phyloP scores from a whole-genome alignment of 192 early-diverging fungal species.

The Irineochytrium annulatum region DNA sequence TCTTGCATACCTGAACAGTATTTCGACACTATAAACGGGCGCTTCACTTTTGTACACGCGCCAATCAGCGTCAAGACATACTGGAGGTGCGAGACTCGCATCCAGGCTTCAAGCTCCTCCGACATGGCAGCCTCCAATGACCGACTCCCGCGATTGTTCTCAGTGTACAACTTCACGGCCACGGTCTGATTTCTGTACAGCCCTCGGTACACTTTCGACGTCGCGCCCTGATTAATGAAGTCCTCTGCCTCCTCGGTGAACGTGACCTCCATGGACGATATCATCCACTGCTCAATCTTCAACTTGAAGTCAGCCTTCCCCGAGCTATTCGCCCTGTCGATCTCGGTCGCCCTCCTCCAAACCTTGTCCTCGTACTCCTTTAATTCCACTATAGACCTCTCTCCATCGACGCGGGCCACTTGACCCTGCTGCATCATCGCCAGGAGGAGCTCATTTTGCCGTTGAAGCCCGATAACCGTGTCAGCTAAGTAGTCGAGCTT shows the following conservation, averaged over 20 bases:
- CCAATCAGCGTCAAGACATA: conserved; percentile 12
- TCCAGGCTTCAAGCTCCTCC: conserved; percentile 10
- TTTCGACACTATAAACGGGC: conserved; percentile 15
- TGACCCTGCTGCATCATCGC: too few species aligned
- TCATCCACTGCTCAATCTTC: conserved; percentile 12
- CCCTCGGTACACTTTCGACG: conserved; percentile 10
- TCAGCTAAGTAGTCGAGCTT: too few species aligned
- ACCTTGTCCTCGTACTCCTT: too few species aligned
- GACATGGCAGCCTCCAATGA: conserved; percentile 4
- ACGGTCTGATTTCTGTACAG: neutral
- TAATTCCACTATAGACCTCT: too few species aligned
- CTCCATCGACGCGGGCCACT: too few species aligned
- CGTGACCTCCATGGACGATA: conserved; percentile 5
- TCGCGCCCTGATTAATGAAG: conserved; percentile 4
- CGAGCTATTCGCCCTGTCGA: too few species aligned
- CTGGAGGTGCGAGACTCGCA: neutral
- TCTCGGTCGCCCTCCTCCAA: too few species aligned
- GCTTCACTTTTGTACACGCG: conserved; percentile 14
- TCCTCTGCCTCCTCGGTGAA: neutral
- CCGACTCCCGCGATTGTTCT: conserved; percentile 1
- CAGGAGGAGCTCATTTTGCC: too few species aligned
- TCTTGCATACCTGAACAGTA: conserved; percentile 1
- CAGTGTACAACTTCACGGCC: conserved; percentile 11
- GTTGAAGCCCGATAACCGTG: too few species aligned
- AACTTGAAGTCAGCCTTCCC: too few species aligned